These are phyloP conservation scores for Citeromyces matritensis DNA, from an alignment of 805 yeast species.

Conservation along the genomic window DNA sequence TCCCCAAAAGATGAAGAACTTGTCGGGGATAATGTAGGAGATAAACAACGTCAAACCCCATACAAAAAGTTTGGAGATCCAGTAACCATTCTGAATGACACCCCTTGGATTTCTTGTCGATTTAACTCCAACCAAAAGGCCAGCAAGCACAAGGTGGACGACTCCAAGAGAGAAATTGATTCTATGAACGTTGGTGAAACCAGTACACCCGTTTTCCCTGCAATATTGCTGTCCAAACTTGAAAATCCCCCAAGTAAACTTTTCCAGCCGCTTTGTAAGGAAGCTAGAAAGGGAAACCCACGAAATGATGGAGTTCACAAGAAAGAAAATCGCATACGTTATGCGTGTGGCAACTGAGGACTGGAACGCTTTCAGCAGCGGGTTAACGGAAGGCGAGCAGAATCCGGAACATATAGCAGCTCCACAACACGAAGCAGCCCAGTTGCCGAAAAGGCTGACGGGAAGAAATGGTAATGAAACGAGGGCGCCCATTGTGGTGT, in stretches of 20 bases:
- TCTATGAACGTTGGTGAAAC: slow-evolving; percentile 90
- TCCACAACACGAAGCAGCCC: slow-evolving; percentile 64
- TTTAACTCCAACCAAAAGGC: slow-evolving; percentile 54
- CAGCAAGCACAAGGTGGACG: slow-evolving; percentile 60
- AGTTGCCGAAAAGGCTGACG: slow-evolving; percentile 37
- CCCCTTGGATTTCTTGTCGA: slow-evolving; percentile 70
- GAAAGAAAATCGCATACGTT: slow-evolving; percentile 66
- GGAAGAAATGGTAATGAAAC: slow-evolving; percentile 58
- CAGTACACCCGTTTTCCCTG: slow-evolving; percentile 71
- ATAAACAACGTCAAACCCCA: slow-evolving; percentile 42
- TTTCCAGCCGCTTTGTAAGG: slow-evolving; percentile 59
- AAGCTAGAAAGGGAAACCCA: slow-evolving; percentile 89
- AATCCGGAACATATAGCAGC: slow-evolving; percentile 67
- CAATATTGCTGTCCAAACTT: slow-evolving; percentile 43
- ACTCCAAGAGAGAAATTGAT: slow-evolving; percentile 78
- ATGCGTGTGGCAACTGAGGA: slow-evolving; percentile 77
- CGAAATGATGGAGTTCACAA: slow-evolving; percentile 67
- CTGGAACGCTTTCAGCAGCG: slow-evolving; percentile 29
- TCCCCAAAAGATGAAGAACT: slow-evolving; percentile 80
- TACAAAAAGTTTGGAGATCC: slow-evolving; percentile 61
- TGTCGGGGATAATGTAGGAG: slow-evolving; percentile 75
- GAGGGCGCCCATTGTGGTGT: slow-evolving; percentile 39
- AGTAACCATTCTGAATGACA: slow-evolving; percentile 78
- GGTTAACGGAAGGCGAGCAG: slow-evolving; percentile 15
- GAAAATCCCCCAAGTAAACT: slow-evolving; percentile 52